Evolutionary conservation across 306 rosid genomes (phyloP).

Genomic region (Cyclanthera cordifolia): DNA sequence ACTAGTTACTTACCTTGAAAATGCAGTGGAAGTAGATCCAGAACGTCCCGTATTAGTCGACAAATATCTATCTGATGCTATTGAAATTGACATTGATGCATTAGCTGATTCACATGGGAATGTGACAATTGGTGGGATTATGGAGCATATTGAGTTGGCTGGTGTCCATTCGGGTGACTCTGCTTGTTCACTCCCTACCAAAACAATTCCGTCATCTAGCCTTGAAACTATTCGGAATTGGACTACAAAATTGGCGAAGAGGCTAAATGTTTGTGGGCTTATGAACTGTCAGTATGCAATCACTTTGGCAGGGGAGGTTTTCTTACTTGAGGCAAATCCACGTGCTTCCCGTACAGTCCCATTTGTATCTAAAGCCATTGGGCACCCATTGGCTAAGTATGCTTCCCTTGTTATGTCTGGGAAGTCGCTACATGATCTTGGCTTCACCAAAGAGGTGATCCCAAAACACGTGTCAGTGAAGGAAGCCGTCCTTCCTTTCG

Average conservation of each 20-base stretch:
- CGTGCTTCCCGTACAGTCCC: constrained; percentile 92
- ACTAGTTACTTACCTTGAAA: constrained; percentile 73
- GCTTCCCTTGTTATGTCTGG: constrained; percentile 98
- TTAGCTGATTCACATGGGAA: constrained; percentile 80
- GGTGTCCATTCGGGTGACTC: constrained; percentile 98
- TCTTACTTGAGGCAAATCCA: constrained; percentile 92
- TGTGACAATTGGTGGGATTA: constrained; percentile 95
- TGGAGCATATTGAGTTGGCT: constrained; percentile 99
- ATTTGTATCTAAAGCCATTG: constrained; percentile 92
- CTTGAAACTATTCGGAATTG: constrained; percentile 68
- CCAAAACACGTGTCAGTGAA: constrained; percentile 84
- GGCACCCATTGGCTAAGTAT: constrained; percentile 91
- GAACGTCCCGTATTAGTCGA: constrained; percentile 85
- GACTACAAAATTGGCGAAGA: constrained; percentile 74
- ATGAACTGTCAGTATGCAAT: constrained; percentile 98
- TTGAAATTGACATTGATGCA: constrained; percentile 89
- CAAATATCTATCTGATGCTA: constrained; percentile 78
- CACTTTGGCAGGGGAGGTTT: constrained; percentile 56
- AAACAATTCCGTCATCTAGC: constrained; percentile 62
- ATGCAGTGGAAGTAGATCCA: constrained; percentile 93
- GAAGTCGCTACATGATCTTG: constrained; percentile 61
- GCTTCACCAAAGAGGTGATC: constrained; percentile 70
- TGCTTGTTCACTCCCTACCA: constrained; percentile 81
- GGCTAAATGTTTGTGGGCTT: constrained; percentile 76
- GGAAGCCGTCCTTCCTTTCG: constrained; percentile 97